phyloP scores from a whole-genome alignment of 495 filamentous ascomycete genomes.

The Annulohypoxylon maeteangense region DNA sequence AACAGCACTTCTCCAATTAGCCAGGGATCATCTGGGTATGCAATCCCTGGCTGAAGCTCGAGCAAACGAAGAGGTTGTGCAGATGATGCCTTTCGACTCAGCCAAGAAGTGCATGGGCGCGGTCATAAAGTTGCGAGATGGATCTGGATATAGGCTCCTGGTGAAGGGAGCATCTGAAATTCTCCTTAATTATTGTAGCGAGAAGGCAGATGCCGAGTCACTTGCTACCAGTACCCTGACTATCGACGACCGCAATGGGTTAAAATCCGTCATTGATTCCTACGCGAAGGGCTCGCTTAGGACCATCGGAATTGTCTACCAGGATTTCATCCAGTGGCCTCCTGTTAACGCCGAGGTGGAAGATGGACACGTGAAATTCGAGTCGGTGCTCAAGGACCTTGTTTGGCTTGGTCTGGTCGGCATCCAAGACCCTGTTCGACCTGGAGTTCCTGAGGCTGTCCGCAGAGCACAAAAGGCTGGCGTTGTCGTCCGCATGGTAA shows the following conservation, averaged over 20 bases:
- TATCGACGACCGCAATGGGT: slow-evolving; percentile 59
- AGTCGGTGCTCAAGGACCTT: slow-evolving; percentile 75
- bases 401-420: slow-evolving; percentile 75
- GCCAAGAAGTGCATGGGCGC: slow-evolving; percentile 78
- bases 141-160: slow-evolving; percentile 66
- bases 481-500: slow-evolving; percentile 90
- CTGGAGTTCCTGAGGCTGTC: slow-evolving; percentile 82
- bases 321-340: slow-evolving; percentile 81
- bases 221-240: slow-evolving; percentile 37
- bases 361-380: slow-evolving; percentile 68
- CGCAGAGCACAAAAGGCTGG: slow-evolving; percentile 77
- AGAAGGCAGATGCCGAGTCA: slow-evolving; percentile 49
- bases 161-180: slow-evolving; percentile 81
- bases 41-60: slow-evolving; percentile 66
- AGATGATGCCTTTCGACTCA: slow-evolving; percentile 77
- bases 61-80: slow-evolving; percentile 65
- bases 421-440: slow-evolving; percentile 80
- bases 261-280: slow-evolving; percentile 59
- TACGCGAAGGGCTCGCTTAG: slow-evolving; percentile 79
- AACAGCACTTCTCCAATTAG: slow-evolving; percentile 74
- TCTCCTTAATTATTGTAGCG: slow-evolving; percentile 67
- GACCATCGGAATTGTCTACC: slow-evolving; percentile 78
- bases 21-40: slow-evolving; percentile 71
- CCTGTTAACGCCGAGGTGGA: slow-evolving; percentile 69
- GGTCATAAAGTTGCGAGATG: slow-evolving; percentile 61